Conservation (phyloP, 768 basidiomycete species). For the Hemileccinum impolitum region DNA sequence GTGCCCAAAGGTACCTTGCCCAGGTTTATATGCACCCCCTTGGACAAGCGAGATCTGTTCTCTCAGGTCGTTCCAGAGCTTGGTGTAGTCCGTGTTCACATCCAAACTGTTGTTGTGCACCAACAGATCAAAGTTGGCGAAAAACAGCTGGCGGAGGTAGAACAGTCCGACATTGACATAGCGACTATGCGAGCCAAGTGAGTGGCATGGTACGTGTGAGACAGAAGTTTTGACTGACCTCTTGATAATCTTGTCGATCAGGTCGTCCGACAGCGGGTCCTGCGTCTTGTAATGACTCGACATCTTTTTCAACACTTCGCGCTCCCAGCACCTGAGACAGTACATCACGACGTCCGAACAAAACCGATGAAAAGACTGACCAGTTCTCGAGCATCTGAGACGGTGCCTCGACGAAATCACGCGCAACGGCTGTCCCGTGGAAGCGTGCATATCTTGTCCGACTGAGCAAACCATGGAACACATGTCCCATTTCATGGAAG, state of each 20-base stretch:
- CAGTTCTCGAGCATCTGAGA: conserved; percentile 94
- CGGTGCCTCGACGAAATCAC: conserved; percentile 87
- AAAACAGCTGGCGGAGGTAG: conserved; percentile 71
- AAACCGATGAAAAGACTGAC: conserved; percentile 33
- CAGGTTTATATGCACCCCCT: conserved; percentile 52
- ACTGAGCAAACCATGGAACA: conserved; percentile 68
- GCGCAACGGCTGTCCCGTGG: conserved; percentile 78
- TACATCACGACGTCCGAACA: neutral
- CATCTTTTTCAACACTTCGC: conserved; percentile 70
- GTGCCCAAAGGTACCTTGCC: conserved; percentile 75
- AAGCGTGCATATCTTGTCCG: conserved; percentile 70
- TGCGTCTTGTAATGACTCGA: conserved; percentile 77
- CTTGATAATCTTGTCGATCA: conserved; percentile 75
- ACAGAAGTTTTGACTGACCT: conserved; percentile 40
- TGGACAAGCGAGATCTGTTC: conserved; percentile 70
- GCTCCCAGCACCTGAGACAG: conserved; percentile 72
- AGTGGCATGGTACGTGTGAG: neutral
- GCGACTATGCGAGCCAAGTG: conserved; percentile 37
- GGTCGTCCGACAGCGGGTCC: conserved; percentile 62
- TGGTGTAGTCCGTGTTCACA: conserved; percentile 62
- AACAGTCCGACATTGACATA: conserved; percentile 82
- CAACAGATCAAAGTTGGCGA: conserved; percentile 39
- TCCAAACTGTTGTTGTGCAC: conserved; percentile 41
- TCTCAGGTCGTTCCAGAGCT: conserved; percentile 72
- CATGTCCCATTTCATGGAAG: conserved; percentile 88